These are phyloP conservation scores for Lepidium aucheri DNA, from an alignment of 345 rosid species.

Conservation along the genomic window DNA sequence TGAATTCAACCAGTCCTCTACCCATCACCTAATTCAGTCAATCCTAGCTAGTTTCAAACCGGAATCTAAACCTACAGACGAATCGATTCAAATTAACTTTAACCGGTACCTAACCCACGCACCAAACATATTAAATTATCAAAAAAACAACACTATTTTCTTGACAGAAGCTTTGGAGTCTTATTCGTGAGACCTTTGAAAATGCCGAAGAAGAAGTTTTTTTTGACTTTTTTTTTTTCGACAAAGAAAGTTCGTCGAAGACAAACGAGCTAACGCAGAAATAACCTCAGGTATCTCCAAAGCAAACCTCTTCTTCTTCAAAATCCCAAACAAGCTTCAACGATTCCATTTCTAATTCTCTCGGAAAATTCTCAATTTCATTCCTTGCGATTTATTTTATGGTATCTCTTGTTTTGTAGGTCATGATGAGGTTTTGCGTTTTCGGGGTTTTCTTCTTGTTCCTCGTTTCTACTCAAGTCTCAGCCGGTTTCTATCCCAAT, in stretches of 20 bases:
- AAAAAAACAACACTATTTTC: background rate
- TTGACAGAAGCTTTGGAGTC: background rate
- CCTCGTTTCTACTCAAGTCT: constrained; percentile 8
- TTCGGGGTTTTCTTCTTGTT: constrained; percentile 1
- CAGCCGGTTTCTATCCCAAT: constrained; percentile 24
- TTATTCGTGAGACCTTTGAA: background rate
- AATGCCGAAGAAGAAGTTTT: constrained; percentile 12
- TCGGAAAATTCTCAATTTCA: constrained; percentile 21
- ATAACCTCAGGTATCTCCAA: too few species aligned
- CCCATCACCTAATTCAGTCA: background rate
- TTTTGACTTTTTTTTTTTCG: constrained; percentile 7
- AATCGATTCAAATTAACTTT: background rate
- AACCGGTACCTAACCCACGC: background rate
- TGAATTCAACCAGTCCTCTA: background rate
- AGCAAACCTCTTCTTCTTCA: background rate
- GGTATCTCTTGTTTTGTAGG: background rate
- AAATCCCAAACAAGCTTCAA: background rate
- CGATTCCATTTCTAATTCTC: constrained; percentile 19
- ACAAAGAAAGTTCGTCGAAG: constrained; percentile 7
- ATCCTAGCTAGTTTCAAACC: background rate
- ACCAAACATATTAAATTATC: background rate
- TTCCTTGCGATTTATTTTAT: background rate
- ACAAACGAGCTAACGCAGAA: background rate
- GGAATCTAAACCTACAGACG: background rate
- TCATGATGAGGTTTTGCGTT: constrained; percentile 6